Evolutionary conservation across 148 eudicot genomes (phyloP).

Genomic region (Hydrangea macrophylla): DNA sequence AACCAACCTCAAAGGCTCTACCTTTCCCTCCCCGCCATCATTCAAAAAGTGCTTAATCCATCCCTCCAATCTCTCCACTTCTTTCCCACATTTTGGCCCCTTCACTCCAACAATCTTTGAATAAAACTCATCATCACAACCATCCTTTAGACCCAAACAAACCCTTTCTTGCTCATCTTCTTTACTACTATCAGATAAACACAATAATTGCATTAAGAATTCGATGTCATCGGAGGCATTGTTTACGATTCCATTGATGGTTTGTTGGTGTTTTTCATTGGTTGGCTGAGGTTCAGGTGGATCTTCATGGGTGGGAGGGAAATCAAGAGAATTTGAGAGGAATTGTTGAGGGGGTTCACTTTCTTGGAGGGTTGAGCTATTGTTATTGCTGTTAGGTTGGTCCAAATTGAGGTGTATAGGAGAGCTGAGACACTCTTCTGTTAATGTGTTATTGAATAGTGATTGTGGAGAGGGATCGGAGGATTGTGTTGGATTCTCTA

Average conservation of each 20-base stretch:
- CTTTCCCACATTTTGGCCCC: slow-evolving; percentile 54
- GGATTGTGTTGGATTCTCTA: slow-evolving; percentile 27
- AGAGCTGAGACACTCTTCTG: slow-evolving; percentile 43
- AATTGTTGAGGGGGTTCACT: slow-evolving; percentile 51
- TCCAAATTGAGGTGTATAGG: slow-evolving; percentile 38
- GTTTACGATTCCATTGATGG: neutral
- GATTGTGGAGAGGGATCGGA: slow-evolving; percentile 12
- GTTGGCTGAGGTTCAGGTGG: slow-evolving; percentile 20
- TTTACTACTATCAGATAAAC: slow-evolving; percentile 29
- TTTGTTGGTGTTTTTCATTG: slow-evolving; percentile 12
- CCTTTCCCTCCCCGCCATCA: too few relatives aligned
- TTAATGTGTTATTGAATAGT: slow-evolving; percentile 15
- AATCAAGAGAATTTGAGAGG: slow-evolving; percentile 36
- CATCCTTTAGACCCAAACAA: too few relatives aligned
- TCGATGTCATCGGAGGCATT: slow-evolving; percentile 40
- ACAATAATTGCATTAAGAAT: slow-evolving; percentile 45
- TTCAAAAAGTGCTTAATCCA: slow-evolving; percentile 49
- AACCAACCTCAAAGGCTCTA: too few relatives aligned
- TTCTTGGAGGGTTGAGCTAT: slow-evolving; percentile 24
- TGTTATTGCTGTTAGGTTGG: slow-evolving; percentile 15
- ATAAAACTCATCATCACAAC: slow-evolving; percentile 51
- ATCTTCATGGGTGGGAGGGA: slow-evolving; percentile 31
- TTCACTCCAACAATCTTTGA: slow-evolving; percentile 56
- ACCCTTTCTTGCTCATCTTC: neutral
- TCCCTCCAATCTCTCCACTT: slow-evolving; percentile 52